Evolutionary conservation across 441 rosid species (phyloP).

Genomic region (Monsonia emarginata): DNA sequence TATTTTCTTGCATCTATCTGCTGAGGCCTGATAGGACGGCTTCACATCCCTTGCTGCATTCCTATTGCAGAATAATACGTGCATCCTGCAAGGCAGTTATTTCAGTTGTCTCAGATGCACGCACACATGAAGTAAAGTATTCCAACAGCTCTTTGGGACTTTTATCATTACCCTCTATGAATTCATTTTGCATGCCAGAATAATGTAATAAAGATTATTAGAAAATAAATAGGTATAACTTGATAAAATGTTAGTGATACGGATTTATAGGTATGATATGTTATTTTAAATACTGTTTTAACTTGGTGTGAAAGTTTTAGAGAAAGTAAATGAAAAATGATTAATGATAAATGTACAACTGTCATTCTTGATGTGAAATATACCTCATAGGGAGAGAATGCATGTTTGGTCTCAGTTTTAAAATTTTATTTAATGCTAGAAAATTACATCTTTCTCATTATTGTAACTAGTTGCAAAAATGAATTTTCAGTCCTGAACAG

Average conservation of each 20-base stretch:
- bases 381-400: background rate
- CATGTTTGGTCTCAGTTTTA: background rate
- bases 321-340: background rate
- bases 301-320: background rate
- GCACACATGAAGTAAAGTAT: slow-evolving; percentile 98
- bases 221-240: background rate
- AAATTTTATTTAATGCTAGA: background rate
- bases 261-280: background rate
- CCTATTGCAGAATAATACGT: slow-evolving; percentile 72
- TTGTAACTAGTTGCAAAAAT: background rate
- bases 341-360: background rate
- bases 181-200: background rate
- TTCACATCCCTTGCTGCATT: slow-evolving; percentile 75
- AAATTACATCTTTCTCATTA: background rate
- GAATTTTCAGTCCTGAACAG: background rate
- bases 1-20: slow-evolving; percentile 88
- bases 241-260: background rate
- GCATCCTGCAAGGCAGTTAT: slow-evolving; percentile 89
- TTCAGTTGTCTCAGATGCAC: slow-evolving; percentile 88
- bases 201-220: background rate
- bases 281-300: background rate
- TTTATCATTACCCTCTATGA: background rate
- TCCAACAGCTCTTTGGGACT: slow-evolving; percentile 35
- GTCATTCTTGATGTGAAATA: background rate
- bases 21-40: slow-evolving; percentile 84